Conservation (phyloP, 495 filamentous ascomycete genomes). For the Penicillium crystallinum region DNA sequence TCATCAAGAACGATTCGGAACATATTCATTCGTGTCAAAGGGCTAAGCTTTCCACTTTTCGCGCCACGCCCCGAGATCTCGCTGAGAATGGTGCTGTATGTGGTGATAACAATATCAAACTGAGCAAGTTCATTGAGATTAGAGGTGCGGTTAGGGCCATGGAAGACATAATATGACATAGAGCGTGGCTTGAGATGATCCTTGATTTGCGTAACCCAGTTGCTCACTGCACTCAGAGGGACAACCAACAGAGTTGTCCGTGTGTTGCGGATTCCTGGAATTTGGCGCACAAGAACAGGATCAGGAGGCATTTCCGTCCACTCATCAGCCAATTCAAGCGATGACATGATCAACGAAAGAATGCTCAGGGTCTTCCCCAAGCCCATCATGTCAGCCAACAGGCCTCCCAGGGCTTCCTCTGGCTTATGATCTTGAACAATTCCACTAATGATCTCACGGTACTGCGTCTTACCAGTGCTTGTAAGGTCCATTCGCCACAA, state of each 20-base stretch:
- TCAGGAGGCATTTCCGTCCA: constrained; percentile 42
- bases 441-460: constrained; percentile 80
- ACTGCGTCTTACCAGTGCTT: constrained; percentile 52
- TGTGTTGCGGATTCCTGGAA: constrained; percentile 57
- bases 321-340: constrained; percentile 50
- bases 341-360: constrained; percentile 65
- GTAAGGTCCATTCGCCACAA: constrained; percentile 61
- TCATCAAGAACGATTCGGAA: constrained; percentile 96
- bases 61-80: constrained; percentile 61
- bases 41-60: constrained; percentile 52
- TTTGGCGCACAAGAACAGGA: constrained; percentile 23
- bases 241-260: constrained; percentile 84
- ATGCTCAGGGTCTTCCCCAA: constrained; percentile 91
- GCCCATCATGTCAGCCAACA: constrained; percentile 97
- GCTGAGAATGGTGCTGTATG: constrained; percentile 80
- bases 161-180: constrained; percentile 72
- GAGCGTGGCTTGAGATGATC: constrained; percentile 62
- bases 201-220: constrained; percentile 88
- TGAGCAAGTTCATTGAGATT: constrained; percentile 61
- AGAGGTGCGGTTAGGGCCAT: constrained; percentile 68
- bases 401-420: constrained; percentile 70
- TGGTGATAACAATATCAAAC: constrained; percentile 84
- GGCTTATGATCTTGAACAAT: constrained; percentile 59
- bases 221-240: constrained; percentile 81
- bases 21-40: constrained; percentile 73